phyloP scores from a whole-genome alignment of 2,329 filamentous ascomycete species.

The Aspergillus oerlinghausenensis region DNA sequence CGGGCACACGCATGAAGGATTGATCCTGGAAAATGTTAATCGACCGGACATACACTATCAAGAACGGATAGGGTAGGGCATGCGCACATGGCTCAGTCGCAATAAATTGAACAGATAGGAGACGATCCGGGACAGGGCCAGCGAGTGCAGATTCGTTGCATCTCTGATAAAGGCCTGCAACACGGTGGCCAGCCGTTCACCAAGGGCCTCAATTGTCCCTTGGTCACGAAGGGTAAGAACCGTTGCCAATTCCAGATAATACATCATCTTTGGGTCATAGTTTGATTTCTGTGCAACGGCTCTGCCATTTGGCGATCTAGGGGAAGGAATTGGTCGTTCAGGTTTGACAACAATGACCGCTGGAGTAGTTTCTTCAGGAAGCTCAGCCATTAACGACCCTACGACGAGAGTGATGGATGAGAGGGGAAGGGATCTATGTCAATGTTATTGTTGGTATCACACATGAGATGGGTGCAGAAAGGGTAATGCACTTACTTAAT shows the following conservation, averaged over 20 bases:
- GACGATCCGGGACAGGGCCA: conserved; percentile 76
- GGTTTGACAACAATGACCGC: conserved; percentile 85
- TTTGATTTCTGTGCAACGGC: conserved; percentile 51
- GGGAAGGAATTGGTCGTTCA: conserved; percentile 64
- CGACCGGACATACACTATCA: neutral
- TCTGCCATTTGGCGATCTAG: conserved; percentile 57
- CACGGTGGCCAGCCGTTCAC: conserved; percentile 73
- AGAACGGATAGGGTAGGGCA: neutral
- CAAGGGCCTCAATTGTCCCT: conserved; percentile 66
- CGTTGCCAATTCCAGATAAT: conserved; percentile 87
- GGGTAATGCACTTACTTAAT: conserved; percentile 59
- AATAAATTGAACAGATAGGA: conserved; percentile 83
- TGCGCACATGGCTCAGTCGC: conserved; percentile 74
- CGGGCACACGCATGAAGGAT: conserved; percentile 85
- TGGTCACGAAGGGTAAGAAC: conserved; percentile 72
- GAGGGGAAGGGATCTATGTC: conserved; percentile 56
- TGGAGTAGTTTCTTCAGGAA: conserved; percentile 80
- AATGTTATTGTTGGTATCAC: conserved; percentile 7
- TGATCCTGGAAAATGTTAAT: conserved; percentile 57
- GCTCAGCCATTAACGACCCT: conserved; percentile 68
- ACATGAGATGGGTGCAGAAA: conserved; percentile 11
- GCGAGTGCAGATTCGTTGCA: conserved; percentile 70
- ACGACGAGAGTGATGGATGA: conserved; percentile 60
- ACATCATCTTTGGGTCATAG: conserved; percentile 84
- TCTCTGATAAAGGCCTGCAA: conserved; percentile 80